These are phyloP conservation scores for Syncephalastrum contaminatum DNA, from an alignment of 371 early-diverging fungal genomes.

Conservation along the genomic window DNA sequence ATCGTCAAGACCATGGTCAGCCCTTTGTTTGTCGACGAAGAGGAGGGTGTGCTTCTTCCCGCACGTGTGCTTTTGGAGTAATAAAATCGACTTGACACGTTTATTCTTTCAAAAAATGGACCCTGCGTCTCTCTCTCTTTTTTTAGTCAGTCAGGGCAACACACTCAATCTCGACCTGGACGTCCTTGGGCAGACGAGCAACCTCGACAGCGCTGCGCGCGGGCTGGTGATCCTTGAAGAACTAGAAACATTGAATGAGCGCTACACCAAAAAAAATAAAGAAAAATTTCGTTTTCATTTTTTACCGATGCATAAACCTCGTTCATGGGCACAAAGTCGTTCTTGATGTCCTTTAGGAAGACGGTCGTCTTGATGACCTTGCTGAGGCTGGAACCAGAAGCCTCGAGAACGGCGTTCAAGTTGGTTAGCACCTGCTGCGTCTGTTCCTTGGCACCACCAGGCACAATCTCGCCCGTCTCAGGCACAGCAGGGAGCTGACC, in stretches of 20 bases:
- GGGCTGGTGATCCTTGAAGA: conserved; percentile 59
- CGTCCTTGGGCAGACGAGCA: conserved; percentile 77
- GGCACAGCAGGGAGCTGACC: conserved; percentile 60
- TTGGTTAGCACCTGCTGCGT: conserved; percentile 68
- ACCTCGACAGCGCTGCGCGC: conserved; percentile 83
- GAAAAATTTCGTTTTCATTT: too few relatives aligned
- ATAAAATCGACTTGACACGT: too few relatives aligned
- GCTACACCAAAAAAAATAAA: neutral
- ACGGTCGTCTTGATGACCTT: conserved; percentile 85
- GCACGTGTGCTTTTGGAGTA: conserved; percentile 45
- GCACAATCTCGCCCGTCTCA: conserved; percentile 40
- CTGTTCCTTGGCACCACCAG: conserved; percentile 46
- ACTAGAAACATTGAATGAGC: conserved; percentile 19
- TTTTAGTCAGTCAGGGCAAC: conserved; percentile 11
- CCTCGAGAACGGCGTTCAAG: conserved; percentile 71
- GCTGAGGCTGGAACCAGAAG: conserved; percentile 66
- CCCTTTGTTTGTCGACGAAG: conserved; percentile 48
- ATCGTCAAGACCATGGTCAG: conserved; percentile 36
- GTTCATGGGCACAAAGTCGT: conserved; percentile 81
- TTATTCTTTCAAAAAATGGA: conserved; percentile 1
- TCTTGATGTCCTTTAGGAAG: conserved; percentile 72
- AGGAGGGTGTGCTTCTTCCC: conserved; percentile 35
- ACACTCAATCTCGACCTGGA: conserved; percentile 76
- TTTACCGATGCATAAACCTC: conserved; percentile 64
- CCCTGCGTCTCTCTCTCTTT: conserved; percentile 6